Evolutionary conservation across 2,329 filamentous ascomycete genomes (phyloP), one percentile per base, ranked within the genome.

Genomic region (Clarireedia paspali): DNA sequence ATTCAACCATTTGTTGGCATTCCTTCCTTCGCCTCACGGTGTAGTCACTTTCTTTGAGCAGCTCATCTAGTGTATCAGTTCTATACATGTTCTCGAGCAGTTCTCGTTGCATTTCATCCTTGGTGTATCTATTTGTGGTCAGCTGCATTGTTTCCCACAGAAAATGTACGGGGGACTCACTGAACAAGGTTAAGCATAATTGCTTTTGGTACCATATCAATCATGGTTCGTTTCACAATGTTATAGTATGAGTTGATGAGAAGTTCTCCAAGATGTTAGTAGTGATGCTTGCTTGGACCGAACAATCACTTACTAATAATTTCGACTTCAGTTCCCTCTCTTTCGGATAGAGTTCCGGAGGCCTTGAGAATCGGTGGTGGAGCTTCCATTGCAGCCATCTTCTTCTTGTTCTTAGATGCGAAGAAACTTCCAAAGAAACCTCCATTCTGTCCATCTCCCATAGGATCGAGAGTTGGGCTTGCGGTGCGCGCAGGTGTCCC

Each of bases 391-490:
- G 92, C 91, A n/a, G 94, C 94, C 75, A 95, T 95, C 86, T 96
- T 97, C 83, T 99, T 99, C 85, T 97, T 99, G 77, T 97, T 99
- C 83, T 97, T 99, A 69, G 89, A 91, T 10, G 94, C 90, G 70
- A 96, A 99, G 82, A 99, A 99, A 68, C 89, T 95, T 64, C 94
- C 94, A 67, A 99, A 99, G 81, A 99, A 99, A 39, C 92, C 91
- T 58, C 80, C 77, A 69, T 89, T 89, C 53, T 72, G 71, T 59
- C 73, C 74, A 38, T 73, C 74, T 24, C 75, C 73, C 17, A 83
- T 75, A 50, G 73, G 70, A 53, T 84, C 83, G 49, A 69, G 75
- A 40, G 85, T 87, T 6, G 90, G 94, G 69, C 86, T 95, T 55
- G 81, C 81, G 45, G 88, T 83, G 60, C 91, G 85, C 51, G 78